phyloP scores from a whole-genome alignment of 164 flowering plant genomes.

The Nelumbo lutea region DNA sequence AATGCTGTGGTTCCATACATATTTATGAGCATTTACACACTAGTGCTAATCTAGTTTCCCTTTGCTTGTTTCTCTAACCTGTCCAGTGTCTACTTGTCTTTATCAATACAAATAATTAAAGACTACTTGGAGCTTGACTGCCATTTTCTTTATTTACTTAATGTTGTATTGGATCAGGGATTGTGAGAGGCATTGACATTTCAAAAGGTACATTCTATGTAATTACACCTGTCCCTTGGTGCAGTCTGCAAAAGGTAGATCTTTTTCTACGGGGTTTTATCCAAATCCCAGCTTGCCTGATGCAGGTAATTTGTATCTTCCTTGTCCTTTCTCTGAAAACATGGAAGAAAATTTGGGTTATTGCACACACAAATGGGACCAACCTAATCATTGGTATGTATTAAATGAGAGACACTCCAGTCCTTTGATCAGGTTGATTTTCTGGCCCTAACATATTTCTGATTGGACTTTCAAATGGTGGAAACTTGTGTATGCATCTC shows the following conservation, averaged over 20 bases:
- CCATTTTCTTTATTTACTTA: background rate
- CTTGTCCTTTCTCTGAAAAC: no score
- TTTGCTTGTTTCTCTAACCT: background rate
- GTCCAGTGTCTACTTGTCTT: background rate
- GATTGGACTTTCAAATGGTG: no score
- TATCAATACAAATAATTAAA: background rate
- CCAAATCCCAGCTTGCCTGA: conserved; percentile 64
- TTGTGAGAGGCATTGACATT: conserved; percentile 79
- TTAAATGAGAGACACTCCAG: no score
- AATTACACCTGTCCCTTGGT: conserved; percentile 75
- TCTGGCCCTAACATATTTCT: no score
- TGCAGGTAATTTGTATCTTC: conserved; percentile 55
- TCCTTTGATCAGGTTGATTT: no score
- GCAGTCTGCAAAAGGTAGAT: conserved; percentile 66
- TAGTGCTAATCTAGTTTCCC: background rate
- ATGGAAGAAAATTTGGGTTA: no score
- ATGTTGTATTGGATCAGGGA: conserved; percentile 40
- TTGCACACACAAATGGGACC: no score
- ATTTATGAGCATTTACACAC: background rate
- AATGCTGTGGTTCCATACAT: background rate
- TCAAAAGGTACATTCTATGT: conserved; percentile 51
- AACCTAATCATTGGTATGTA: no score
- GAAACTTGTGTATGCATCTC: no score
- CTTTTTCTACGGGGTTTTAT: conserved; percentile 73
- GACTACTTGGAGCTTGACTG: background rate